These are phyloP conservation scores for Tricholoma hemisulphureum DNA, from an alignment of 768 basidiomycete genomes.

Conservation along the genomic window DNA sequence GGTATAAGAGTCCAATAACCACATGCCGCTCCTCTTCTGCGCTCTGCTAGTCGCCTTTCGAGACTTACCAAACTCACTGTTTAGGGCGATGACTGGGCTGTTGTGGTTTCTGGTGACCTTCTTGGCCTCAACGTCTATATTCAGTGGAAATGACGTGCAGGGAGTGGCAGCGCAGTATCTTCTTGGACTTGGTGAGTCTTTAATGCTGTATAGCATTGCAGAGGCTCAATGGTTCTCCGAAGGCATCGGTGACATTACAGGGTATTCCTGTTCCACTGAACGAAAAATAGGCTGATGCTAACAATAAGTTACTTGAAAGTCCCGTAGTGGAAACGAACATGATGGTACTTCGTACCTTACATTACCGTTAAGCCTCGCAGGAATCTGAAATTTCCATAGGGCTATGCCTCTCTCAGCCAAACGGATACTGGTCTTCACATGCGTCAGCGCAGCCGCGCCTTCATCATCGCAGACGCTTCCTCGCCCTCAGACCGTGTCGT, in stretches of 20 bases:
- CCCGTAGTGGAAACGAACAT: constrained; percentile 82
- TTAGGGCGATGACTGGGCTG: constrained; percentile 37
- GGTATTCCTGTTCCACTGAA: constrained; percentile 37
- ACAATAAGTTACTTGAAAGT: constrained; percentile 29
- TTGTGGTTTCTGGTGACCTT: constrained; percentile 46
- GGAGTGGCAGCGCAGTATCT: constrained; percentile 47
- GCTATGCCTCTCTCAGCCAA: constrained; percentile 65
- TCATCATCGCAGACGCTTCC: constrained; percentile 65
- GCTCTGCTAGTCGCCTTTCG: constrained; percentile 37
- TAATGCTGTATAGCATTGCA: background rate
- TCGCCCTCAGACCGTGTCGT: constrained; percentile 59
- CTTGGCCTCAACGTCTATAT: constrained; percentile 33
- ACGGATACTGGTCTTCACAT: constrained; percentile 75
- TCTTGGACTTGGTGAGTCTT: constrained; percentile 53
- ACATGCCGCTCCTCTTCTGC: constrained; percentile 35
- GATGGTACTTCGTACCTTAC: constrained; percentile 50
- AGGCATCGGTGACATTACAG: constrained; percentile 76
- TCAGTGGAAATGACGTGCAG: constrained; percentile 32
- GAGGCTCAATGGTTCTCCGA: background rate
- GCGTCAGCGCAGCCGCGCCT: constrained; percentile 76
- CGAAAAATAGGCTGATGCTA: background rate
- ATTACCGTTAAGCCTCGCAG: background rate
- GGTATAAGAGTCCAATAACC: no score
- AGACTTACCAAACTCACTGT: constrained; percentile 35
- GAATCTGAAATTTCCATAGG: constrained; percentile 35